Evolutionary conservation across 108 stramenopile genomes (phyloP).

Genomic region (Parietichytrium sp.): DNA sequence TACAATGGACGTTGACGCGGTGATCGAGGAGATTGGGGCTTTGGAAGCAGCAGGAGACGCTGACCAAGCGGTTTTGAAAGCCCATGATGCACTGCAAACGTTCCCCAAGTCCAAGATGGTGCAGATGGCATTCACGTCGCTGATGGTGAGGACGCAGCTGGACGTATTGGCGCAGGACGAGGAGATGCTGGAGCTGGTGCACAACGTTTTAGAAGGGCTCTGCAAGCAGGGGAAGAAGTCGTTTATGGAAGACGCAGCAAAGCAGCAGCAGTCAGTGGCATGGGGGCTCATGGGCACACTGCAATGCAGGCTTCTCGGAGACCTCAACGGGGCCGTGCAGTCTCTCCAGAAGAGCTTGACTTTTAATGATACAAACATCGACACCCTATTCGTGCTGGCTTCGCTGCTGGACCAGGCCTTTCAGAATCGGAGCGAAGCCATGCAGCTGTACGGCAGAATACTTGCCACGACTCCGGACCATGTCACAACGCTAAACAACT

Average conservation of each 20-base stretch:
- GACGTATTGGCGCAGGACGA: no score
- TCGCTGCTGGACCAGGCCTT: background rate
- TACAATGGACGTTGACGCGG: no score
- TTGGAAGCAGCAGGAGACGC: no score
- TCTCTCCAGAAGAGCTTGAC: background rate
- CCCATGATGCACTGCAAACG: no score
- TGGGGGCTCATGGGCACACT: background rate
- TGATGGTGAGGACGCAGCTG: no score
- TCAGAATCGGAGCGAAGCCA: background rate
- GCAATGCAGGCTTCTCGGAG: background rate
- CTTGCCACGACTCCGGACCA: background rate
- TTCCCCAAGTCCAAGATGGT: no score
- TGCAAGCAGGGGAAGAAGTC: no score
- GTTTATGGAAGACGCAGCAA: background rate
- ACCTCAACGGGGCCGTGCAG: background rate
- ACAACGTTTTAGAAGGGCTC: no score
- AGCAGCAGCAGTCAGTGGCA: background rate
- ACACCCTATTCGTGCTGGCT: background rate
- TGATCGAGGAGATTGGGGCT: no score
- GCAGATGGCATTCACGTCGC: no score
- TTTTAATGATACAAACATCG: background rate
- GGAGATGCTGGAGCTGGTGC: no score
- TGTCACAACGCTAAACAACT: slow-evolving; percentile 15
- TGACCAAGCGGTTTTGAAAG: no score
- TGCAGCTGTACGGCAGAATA: background rate